Evolutionary conservation across 768 basidiomycete species (phyloP).

Genomic region (Boletus pseudopeckii): DNA sequence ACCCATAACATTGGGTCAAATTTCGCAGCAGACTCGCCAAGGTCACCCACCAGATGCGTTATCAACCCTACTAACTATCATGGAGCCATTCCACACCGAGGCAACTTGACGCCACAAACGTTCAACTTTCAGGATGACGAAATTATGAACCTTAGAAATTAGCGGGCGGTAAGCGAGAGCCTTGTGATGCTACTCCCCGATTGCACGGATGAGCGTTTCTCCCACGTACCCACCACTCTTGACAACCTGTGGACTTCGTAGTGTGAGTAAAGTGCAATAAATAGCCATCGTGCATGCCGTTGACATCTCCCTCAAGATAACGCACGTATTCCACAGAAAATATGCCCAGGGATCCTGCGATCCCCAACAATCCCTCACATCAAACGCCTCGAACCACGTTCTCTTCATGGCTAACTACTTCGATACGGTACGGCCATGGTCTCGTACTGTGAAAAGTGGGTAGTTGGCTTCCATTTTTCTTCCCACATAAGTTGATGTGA

Average conservation of each 20-base stretch:
- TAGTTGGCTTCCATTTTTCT: not conserved
- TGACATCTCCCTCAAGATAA: not conserved
- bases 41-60: not conserved
- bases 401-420: not conserved
- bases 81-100: not conserved
- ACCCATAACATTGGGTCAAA: not conserved
- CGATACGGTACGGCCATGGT: slow-evolving; percentile 1
- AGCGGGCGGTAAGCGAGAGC: not conserved
- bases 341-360: not conserved
- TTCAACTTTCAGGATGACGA: not conserved
- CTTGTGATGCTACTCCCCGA: not conserved
- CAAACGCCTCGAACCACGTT: not conserved
- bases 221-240: not conserved
- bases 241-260: not conserved
- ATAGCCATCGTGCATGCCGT: not conserved
- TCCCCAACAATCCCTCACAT: not conserved
- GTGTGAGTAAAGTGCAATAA: not conserved
- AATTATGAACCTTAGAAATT: not conserved
- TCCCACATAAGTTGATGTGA: not conserved
- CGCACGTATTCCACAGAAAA: not conserved
- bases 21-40: not conserved
- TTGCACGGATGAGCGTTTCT: not conserved
- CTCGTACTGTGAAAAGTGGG: slow-evolving; percentile 15
- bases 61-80: no score
- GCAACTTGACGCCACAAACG: not conserved